Evolutionary conservation across 192 early-diverging fungal species (phyloP), one percentile per base, ranked within the genome.

Genomic region (Entomortierella chlamydospora): DNA sequence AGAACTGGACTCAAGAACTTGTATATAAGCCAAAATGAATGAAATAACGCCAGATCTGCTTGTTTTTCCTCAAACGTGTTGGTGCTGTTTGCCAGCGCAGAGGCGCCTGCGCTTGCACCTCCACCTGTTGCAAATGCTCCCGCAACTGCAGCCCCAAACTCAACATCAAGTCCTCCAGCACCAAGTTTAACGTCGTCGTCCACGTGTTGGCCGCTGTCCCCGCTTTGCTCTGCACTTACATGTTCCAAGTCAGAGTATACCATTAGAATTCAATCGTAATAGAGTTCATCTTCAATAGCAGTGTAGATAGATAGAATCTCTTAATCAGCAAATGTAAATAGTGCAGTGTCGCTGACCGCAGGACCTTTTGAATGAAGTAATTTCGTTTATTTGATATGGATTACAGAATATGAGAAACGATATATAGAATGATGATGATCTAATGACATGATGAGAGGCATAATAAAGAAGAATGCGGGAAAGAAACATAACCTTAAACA

Each of bases 201-300:
- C 54, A 59, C 23, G 29, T 58, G 13, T 18, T 68, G 22, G 43
- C 53, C 28, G 26, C 61, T 39, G 11, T 57, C 13, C 64, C 73
- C 41, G 51, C 59, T n/a, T 41, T 77, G 12, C 25, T 68, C 52
- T 55, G 26, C 43, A 65, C 73, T 12, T 77, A 68, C 61, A 22
- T 77, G 23, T 39, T 68, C 26, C 68, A 68, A 64, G 37, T 1
- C 30, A 51, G 6, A 15, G 52, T 26, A 22, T 17, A 54, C n/a
- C 34, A 8, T 15, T 33, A 61, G 25, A 26, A 61, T 47, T 45
- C 43, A 29, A 45, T 45, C 56, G 39, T n/a, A 29, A 41, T 17
- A 22, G 63, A n/a, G n/a, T n/a, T n/a, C n/a, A n/a, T n/a, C n/a
- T 41, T 3, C 37, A 22, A 20, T 41, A 37, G 33, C n/a, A 66